These are phyloP conservation scores for Coemansia sp. DNA, from an alignment of 192 early-diverging fungal genomes.

Conservation along the genomic window DNA sequence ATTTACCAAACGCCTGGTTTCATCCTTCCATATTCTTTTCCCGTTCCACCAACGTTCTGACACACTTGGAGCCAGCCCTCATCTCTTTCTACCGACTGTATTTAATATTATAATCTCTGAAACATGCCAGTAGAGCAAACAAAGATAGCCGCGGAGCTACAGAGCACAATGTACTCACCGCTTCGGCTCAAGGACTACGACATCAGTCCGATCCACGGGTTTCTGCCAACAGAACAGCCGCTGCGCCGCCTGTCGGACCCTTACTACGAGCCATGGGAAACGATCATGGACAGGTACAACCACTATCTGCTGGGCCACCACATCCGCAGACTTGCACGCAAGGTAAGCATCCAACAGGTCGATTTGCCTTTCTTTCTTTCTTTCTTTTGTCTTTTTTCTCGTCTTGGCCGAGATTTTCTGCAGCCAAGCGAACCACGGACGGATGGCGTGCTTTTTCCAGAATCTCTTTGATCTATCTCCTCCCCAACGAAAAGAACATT, in stretches of 20 bases:
- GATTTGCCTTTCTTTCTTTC: not conserved
- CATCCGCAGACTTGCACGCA: conserved; percentile 65
- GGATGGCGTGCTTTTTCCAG: not conserved
- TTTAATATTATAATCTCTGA: not conserved
- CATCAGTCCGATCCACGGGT: conserved; percentile 81
- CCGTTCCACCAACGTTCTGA: not conserved
- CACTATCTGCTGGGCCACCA: conserved; percentile 71
- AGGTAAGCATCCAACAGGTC: conserved; percentile 56
- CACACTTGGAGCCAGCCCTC: not conserved
- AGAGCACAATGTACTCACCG: conserved; percentile 21
- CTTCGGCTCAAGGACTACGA: conserved; percentile 76
- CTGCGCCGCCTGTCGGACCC: conserved; percentile 70
- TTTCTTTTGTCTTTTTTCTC: not conserved
- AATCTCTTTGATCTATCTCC: not conserved
- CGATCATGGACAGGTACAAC: conserved; percentile 75
- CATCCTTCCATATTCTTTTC: not conserved
- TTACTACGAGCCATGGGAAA: conserved; percentile 90
- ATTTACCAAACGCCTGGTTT: conserved; percentile 1
- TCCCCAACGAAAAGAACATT: not conserved
- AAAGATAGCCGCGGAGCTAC: not conserved
- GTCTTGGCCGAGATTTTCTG: not conserved
- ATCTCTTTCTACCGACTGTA: not conserved
- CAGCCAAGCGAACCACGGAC: not conserved
- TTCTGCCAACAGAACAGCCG: conserved; percentile 80
- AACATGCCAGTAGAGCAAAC: conserved; percentile 6